Conservation (phyloP, 768 basidiomycete species). For the Pleurotus tuoliensis region DNA sequence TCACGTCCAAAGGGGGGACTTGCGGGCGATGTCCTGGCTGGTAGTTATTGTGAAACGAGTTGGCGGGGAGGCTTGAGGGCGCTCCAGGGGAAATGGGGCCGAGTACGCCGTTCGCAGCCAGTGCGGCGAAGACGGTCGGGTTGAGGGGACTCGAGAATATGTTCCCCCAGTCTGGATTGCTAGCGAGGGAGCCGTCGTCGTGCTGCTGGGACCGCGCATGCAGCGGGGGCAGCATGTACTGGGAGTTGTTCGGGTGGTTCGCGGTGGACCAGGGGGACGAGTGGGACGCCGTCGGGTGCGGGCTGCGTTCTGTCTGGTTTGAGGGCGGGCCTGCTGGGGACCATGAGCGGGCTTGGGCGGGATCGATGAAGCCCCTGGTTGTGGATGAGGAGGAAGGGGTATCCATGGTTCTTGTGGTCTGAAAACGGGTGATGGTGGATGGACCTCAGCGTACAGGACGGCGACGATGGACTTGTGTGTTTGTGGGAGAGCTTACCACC, state of each 20-base stretch:
- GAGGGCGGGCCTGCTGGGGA: slow-evolving; percentile 30
- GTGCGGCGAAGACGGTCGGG: slow-evolving; percentile 54
- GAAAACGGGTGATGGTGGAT: not conserved
- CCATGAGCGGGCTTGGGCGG: slow-evolving; percentile 22
- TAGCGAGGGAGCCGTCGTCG: slow-evolving; percentile 12
- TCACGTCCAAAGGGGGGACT: slow-evolving; percentile 3
- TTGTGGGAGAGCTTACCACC: slow-evolving; percentile 3
- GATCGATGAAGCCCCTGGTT: slow-evolving; percentile 22
- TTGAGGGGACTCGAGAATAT: slow-evolving; percentile 62
- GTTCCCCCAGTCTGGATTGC: slow-evolving; percentile 44
- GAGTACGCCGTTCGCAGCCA: slow-evolving; percentile 58
- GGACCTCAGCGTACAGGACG: not conserved
- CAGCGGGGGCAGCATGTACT: slow-evolving; percentile 5
- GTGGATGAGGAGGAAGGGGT: slow-evolving; percentile 23
- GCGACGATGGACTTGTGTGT: not conserved
- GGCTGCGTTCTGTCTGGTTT: slow-evolving; percentile 20
- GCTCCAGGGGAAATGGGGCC: slow-evolving; percentile 29
- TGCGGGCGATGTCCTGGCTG: slow-evolving; percentile 1
- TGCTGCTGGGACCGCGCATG: slow-evolving; percentile 6
- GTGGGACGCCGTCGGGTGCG: slow-evolving; percentile 27
- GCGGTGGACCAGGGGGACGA: slow-evolving; percentile 29
- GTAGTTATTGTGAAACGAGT: slow-evolving; percentile 26
- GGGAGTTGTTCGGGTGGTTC: slow-evolving; percentile 2
- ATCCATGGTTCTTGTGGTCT: slow-evolving; percentile 20
- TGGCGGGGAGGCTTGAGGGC: slow-evolving; percentile 36